Evolutionary conservation across 2,329 filamentous ascomycete genomes (phyloP).

Genomic region (Pseudocercospora pini-densiflorae): DNA sequence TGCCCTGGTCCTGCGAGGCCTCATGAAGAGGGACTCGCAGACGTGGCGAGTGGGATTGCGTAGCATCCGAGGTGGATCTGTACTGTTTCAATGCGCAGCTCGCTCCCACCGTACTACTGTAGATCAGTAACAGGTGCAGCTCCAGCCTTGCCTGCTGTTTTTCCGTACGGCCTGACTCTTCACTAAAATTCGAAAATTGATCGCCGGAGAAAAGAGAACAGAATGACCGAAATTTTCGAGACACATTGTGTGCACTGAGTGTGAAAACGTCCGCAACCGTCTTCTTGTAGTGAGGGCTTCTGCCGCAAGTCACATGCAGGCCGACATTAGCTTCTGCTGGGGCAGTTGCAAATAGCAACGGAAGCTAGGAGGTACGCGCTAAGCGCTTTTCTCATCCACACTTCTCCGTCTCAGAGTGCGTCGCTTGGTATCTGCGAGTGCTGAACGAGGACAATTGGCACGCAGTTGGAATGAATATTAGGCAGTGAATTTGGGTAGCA

Average conservation of each 20-base stretch:
- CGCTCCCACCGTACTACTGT: background rate
- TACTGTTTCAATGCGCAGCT: background rate
- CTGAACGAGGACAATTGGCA: background rate
- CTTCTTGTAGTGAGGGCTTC: background rate
- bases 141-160: background rate
- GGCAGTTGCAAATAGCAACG: constrained; percentile 3
- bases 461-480: background rate
- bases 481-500: too few species aligned
- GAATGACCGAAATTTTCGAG: background rate
- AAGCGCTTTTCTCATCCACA: background rate
- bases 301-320: background rate
- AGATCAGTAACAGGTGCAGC: background rate
- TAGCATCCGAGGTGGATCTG: constrained; percentile 7
- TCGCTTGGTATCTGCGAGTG: background rate
- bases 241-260: background rate
- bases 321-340: too few species aligned
- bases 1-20: background rate
- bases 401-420: background rate
- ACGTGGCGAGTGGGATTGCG: constrained; percentile 12
- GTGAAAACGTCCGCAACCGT: background rate
- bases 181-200: too few species aligned
- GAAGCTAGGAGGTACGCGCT: background rate
- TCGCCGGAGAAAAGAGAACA: background rate
- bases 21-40: background rate
- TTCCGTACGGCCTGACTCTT: background rate